Conservation (phyloP, 306 rosid genomes). For the Gillenia trifoliata region DNA sequence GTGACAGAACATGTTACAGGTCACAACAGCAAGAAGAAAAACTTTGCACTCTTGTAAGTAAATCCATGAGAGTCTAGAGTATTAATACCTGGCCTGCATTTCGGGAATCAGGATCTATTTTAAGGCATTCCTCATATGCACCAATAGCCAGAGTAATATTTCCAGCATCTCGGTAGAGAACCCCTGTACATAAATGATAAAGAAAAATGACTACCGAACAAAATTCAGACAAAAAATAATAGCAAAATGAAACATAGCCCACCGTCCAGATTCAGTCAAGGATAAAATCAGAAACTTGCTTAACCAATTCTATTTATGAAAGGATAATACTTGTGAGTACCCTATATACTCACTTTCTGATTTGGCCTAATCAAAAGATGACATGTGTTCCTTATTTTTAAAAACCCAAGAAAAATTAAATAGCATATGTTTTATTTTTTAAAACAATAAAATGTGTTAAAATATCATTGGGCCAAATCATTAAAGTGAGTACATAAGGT, state of each 20-base stretch:
- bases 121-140: conserved; percentile 93
- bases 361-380: too few species aligned
- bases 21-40: not conserved
- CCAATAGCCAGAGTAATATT: conserved; percentile 73
- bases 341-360: too few species aligned
- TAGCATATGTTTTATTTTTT: too few species aligned
- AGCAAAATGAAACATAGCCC: not conserved
- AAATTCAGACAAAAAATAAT: not conserved
- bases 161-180: conserved; percentile 95
- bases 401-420: too few species aligned
- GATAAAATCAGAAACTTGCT: not conserved
- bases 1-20: not conserved
- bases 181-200: conserved; percentile 53
- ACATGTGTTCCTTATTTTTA: too few species aligned
- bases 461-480: too few species aligned
- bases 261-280: not conserved
- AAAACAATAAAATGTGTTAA: too few species aligned
- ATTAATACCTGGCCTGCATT: conserved; percentile 94
- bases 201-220: conserved; percentile 11
- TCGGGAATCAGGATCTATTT: conserved; percentile 95
- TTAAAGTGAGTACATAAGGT: too few species aligned
- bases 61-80: conserved; percentile 5
- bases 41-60: not conserved
- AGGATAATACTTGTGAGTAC: too few species aligned
- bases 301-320: too few species aligned